These are phyloP conservation scores for Hydnomerulius pinastri DNA, from an alignment of 768 basidiomycete species.

Conservation along the genomic window DNA sequence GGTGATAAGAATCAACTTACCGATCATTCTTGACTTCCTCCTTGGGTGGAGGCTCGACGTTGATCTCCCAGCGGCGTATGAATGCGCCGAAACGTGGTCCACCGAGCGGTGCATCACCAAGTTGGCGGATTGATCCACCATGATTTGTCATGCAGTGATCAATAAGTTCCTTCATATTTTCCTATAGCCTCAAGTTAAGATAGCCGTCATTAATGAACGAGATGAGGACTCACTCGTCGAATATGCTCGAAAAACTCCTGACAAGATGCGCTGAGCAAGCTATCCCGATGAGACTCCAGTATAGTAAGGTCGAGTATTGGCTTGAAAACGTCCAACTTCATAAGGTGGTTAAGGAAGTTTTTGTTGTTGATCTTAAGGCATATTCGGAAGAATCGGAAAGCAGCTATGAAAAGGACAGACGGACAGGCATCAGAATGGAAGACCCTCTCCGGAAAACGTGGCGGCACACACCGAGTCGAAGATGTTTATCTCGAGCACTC, in stretches of 20 bases:
- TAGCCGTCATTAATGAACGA: not conserved
- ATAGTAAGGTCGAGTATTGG: conserved; percentile 85
- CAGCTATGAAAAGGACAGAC: conserved; percentile 50
- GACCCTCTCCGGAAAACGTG: not conserved
- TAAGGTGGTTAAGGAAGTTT: conserved; percentile 71
- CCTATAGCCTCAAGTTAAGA: conserved; percentile 45
- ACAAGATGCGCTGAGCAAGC: conserved; percentile 91
- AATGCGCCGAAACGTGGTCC: conserved; percentile 71
- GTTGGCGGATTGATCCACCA: conserved; percentile 60
- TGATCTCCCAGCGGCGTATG: conserved; percentile 87
- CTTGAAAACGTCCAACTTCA: conserved; percentile 81
- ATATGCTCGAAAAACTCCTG: conserved; percentile 95
- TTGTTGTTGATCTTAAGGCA: conserved; percentile 81
- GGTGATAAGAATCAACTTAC: conserved; percentile 36
- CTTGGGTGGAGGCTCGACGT: conserved; percentile 74
- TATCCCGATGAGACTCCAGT: conserved; percentile 84
- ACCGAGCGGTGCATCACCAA: conserved; percentile 62
- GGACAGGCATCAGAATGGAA: conserved; percentile 13
- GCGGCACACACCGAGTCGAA: conserved; percentile 75
- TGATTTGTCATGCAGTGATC: conserved; percentile 81
- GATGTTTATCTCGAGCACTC: conserved; percentile 84
- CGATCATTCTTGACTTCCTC: conserved; percentile 51
- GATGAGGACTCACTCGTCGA: conserved; percentile 62
- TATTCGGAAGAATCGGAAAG: conserved; percentile 89
- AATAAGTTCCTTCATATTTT: conserved; percentile 87